phyloP scores from a whole-genome alignment of 2,329 filamentous ascomycete species.

The Pleoardoris graminearum region DNA sequence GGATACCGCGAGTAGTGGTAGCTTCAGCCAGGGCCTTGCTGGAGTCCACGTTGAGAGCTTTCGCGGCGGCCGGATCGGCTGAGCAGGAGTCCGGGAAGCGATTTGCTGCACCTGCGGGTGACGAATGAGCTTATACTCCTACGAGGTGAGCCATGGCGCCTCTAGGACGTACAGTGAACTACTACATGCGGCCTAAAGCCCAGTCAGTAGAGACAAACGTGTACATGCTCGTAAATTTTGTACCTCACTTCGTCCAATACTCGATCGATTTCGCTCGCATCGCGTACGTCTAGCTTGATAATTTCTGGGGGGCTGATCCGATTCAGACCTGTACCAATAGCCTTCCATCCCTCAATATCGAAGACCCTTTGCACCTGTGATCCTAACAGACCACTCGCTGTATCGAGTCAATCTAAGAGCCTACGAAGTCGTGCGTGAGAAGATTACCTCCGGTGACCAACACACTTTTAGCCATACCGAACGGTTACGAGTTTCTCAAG shows the following conservation, averaged over 20 bases:
- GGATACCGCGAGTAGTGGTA: slow-evolving; percentile 63
- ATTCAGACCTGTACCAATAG: slow-evolving; percentile 60
- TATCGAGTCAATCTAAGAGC: background rate
- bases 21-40: slow-evolving; percentile 67
- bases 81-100: slow-evolving; percentile 86
- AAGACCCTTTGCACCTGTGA: slow-evolving; percentile 77
- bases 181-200: slow-evolving; percentile 67
- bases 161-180: slow-evolving; percentile 71
- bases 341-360: slow-evolving; percentile 62
- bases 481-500: no score
- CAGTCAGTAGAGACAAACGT: background rate
- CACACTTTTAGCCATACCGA: slow-evolving; percentile 55
- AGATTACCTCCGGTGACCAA: slow-evolving; percentile 71
- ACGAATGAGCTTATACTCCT: background rate
- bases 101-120: slow-evolving; percentile 72
- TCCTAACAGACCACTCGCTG: slow-evolving; percentile 76
- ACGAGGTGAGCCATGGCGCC: background rate
- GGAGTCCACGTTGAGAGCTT: slow-evolving; percentile 73
- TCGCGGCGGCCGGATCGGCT: slow-evolving; percentile 74
- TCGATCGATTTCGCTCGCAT: slow-evolving; percentile 49
- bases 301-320: slow-evolving; percentile 72
- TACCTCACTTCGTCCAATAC: slow-evolving; percentile 59
- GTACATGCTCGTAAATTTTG: slow-evolving; percentile 12
- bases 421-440: slow-evolving; percentile 1
- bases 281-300: slow-evolving; percentile 56